Evolutionary conservation across 768 basidiomycete species (phyloP), one percentile per base, ranked within the genome.

Genomic region (Trichaptum fuscoviolaceum): DNA sequence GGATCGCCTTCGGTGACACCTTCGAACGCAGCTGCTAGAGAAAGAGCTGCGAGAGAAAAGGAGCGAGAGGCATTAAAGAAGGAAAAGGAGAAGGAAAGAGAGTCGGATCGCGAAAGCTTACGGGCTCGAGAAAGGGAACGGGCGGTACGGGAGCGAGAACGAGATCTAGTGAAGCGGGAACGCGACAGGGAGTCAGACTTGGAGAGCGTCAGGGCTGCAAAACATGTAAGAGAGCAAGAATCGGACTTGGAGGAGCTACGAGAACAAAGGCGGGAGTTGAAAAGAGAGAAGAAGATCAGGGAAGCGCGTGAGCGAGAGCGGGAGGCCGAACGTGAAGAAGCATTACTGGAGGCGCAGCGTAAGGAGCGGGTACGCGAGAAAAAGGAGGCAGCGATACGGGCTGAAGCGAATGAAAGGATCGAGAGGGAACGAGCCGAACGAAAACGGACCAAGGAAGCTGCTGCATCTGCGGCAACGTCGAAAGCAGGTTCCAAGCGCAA

Each of bases 401-500:
- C 77, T 17, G 69, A 67, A 62, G 65, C 65, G 15, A 63, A 65
- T 58, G 69, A 68, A 10, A 74, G 68, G 36, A 30, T 30, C 8
- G 30, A 30, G 30, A 30, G 30, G 74, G 73, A 30, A 75, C 69
- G 52, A 72, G 69, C 42, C 74, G 68, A 66, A 27, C 66, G 57
- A n/a, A 67, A 20, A 72, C 74, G 62, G 74, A 74, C 63, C 73
- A 65, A 65, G 71, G 66, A 58, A 8, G 67, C 66, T 20, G 63
- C 65, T 25, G 62, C 65, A 60, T 69, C 65, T 60, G 69, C 69
- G 63, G 35, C 61, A 57, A 69, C 57, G 18, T 42, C 63, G 1
- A 63, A 27, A 34, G 52, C 73, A 27, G 69, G 65, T n/a, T 42
- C 67, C 58, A 85, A 84, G 70, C 80, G 83, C 27, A 85, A 81